Conservation (phyloP, 257 asterid genomes). For the Primulina tabacum region DNA sequence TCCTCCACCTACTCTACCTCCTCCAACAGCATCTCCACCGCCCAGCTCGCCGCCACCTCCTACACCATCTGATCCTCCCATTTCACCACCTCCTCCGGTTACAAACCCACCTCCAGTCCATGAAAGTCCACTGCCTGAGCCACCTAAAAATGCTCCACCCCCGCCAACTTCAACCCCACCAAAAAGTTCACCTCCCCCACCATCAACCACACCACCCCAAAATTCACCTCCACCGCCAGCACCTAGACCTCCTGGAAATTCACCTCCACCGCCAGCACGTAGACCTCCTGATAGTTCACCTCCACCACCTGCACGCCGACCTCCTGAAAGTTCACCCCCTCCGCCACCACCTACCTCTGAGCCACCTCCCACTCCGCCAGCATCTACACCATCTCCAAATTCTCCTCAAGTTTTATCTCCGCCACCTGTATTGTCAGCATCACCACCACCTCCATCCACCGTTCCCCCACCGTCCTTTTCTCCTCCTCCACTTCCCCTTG, state of each 20-base stretch:
- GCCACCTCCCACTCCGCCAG: conserved; percentile 1
- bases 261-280: conserved; percentile 28
- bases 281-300: conserved; percentile 2
- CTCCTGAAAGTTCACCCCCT: neutral
- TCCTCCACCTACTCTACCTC: conserved; percentile 29
- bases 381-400: neutral
- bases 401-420: conserved; percentile 17
- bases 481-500: conserved; percentile 24
- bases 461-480: conserved; percentile 16
- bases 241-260: neutral
- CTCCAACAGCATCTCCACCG: conserved; percentile 33
- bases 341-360: neutral
- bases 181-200: conserved; percentile 27
- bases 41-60: conserved; percentile 27
- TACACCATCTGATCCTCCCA: conserved; percentile 23
- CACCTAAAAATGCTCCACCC: neutral
- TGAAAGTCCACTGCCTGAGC: neutral
- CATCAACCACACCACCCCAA: conserved; percentile 20
- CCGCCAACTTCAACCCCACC: conserved; percentile 10
- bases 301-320: neutral
- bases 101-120: conserved; percentile 35
- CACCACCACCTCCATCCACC: conserved; percentile 21
- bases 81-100: conserved; percentile 44
- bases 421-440: conserved; percentile 18
- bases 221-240: neutral